Base-by-base conservation (phyloP, 345 rosid species). In the Eucalyptus pauciflora region DNA sequence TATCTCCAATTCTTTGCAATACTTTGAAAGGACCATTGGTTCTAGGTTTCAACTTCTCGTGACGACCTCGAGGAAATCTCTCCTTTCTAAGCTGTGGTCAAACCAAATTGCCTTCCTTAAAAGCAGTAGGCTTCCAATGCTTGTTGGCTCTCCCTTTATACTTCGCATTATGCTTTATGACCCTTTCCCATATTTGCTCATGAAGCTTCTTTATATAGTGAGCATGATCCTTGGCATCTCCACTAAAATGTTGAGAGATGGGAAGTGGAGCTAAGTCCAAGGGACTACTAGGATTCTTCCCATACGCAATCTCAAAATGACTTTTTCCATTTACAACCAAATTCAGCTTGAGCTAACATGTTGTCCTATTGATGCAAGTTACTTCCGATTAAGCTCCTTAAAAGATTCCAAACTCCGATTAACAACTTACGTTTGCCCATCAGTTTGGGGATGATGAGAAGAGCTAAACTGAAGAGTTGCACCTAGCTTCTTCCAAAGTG, bases 271-370 rank as follows among this genome's bases (percentile, higher is more conserved):
- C 52, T 50, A 85, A 31, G 37, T 90, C 89, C 27, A 83, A 31
- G 24, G 45, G 81, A 7, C 64, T 62, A 10, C 2, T n/a, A 12
- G 87, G 76, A 43, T 27, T 58, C 25, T 18, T 12, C 11, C 86
- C 89, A 90, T 87, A 87, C 15, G 62, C 89, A 41, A 62, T 29
- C 27, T 90, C 67, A 43, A 87, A 87, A 17, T 45, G 56, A 49
- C n/a, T 49, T 6, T 31, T 13, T 10, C 24, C 20, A 0, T 71
- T 85, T 22, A 87, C 58, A 54, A 45, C 87, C 50, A 71, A 89
- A 89, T 56, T 76, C 1, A 13, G 0, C 91, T 48, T 89, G 69
- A 51, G 87, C 50, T 11, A 89, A 50, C 9, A 9, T 16, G 15
- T 37, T 54, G 25, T 89, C 51, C 86, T 86, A 86, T 86, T 62